Base-by-base conservation (phyloP, 345 rosid genomes). In the Zanthoxylum bungeanum region DNA sequence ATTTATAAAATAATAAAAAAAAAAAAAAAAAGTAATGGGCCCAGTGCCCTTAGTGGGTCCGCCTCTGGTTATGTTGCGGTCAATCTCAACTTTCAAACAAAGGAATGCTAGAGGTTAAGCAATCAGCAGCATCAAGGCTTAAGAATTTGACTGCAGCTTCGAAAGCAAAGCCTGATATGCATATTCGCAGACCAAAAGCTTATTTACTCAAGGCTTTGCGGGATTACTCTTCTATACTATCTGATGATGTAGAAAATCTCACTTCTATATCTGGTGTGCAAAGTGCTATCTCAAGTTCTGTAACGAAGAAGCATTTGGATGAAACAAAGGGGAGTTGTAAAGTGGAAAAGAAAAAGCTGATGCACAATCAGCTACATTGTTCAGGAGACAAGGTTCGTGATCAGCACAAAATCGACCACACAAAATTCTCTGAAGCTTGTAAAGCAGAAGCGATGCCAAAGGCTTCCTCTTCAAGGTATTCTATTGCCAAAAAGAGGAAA, bases 191-290 rank as follows among this genome's bases (percentile, higher is more conserved):
- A 25, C 24, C 55, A 3, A 36, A 55, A 16, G 61, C 61, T 68
- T 8, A 24, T 34, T 3, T 19, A 24, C 61, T 52, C 22, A 53
- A 34, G 16, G 61, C 7, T 36, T 52, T 30, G 16, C 61, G 51
- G 16, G 61, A 68, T 68, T 68, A 68, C 44, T 68, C 71, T n/a
- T 68, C n/a, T 25, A 6, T 68, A 7, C 44, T 52, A 12, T 52
- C 61, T 22, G 62, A 68, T 68, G 51, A 17, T 25, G 31, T 53
- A 25, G 14, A 64, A 25, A 42, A 64, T 40, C 31, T 14, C 67
- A 25, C 67, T 24, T 25, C 22, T 11, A 0, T 17, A 42, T 11
- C 52, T 19, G 64, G 40, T 8, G 24, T 33, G 64, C 27, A 17
- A 31, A 34, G 64, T 11, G 44, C 42, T 60, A 14, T 30, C 9